Base-by-base conservation (phyloP, 495 filamentous ascomycete genomes). In the Penicillium lividum region DNA sequence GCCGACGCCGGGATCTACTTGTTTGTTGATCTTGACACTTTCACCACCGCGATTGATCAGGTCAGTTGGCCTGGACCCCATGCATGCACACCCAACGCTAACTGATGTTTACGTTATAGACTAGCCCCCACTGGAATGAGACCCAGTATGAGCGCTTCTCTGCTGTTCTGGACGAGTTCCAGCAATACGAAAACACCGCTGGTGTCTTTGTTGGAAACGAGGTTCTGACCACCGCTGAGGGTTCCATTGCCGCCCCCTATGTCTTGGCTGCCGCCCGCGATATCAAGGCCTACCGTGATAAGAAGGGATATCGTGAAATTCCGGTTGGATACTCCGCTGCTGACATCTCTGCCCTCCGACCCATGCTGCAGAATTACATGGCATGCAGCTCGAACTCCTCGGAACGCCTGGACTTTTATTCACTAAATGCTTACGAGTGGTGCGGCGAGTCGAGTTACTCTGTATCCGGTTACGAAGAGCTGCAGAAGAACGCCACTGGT, bases 311-410 rank as follows among this genome's bases (percentile, higher is more conserved):
- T 73, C 89, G 92, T 54, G 74, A 87, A 30, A 89, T 96, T 52
- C 91, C 92, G 7, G 77, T 96, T 51, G 92, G 92, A 43, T 96
- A 96, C 74, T 91, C 90, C 7, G 91, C 90, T n/a, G 90, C 91
- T 33, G 92, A 96, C 69, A 93, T 95, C 60, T 77, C 89, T 3
- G 78, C 84, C 44, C 83, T 94, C 43, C 86, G 92, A 18, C 91
- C 92, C 34, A 91, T 88, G 85, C 78, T 96, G 2, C 92, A 96
- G 72, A 86, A 96, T 67, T 96, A 96, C 71, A 76, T 96, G 33
- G 88, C 89, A 10, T 96, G 92, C 71, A 85, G 85, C 46, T 73
- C 72, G 51, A 85, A 93, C 64, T 29, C 77, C 25, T 82, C 84
- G 7, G 89, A 93, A 60, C 82, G 82, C 10, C 75, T 93, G 57